Conservation (phyloP, 345 rosid species). For the Raphanus raphanistrum region DNA sequence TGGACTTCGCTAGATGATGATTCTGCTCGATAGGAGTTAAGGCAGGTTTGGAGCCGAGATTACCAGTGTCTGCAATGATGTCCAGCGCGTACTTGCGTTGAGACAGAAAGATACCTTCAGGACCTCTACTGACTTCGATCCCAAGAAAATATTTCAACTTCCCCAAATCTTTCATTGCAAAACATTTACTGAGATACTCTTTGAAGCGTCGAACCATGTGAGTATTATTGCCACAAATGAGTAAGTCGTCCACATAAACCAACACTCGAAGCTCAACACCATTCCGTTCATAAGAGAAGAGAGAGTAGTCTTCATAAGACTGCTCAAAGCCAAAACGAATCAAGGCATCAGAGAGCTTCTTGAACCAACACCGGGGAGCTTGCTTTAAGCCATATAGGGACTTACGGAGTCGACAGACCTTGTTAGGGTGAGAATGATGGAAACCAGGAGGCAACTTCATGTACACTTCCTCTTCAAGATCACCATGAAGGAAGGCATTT, state of each 20-base stretch:
- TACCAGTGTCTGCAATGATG: background rate
- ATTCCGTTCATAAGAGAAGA: background rate
- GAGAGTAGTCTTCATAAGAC: background rate
- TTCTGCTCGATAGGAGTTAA: background rate
- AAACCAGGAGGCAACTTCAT: background rate
- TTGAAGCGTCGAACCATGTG: background rate
- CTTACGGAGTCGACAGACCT: background rate
- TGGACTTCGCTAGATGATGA: background rate
- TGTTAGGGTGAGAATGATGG: too few relatives aligned
- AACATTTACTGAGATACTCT: background rate
- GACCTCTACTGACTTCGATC: background rate
- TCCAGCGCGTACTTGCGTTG: background rate
- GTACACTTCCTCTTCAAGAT: background rate
- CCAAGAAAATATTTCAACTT: background rate
- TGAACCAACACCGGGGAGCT: background rate
- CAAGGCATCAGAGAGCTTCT: background rate
- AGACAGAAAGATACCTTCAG: background rate
- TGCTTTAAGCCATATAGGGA: background rate
- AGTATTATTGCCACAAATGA: background rate
- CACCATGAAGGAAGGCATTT: background rate
- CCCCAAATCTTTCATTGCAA: background rate
- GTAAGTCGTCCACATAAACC: background rate
- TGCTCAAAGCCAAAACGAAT: background rate
- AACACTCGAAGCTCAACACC: background rate
- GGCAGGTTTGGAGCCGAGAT: background rate